phyloP scores from a whole-genome alignment of 768 basidiomycete genomes.

The Astraeus odoratus region DNA sequence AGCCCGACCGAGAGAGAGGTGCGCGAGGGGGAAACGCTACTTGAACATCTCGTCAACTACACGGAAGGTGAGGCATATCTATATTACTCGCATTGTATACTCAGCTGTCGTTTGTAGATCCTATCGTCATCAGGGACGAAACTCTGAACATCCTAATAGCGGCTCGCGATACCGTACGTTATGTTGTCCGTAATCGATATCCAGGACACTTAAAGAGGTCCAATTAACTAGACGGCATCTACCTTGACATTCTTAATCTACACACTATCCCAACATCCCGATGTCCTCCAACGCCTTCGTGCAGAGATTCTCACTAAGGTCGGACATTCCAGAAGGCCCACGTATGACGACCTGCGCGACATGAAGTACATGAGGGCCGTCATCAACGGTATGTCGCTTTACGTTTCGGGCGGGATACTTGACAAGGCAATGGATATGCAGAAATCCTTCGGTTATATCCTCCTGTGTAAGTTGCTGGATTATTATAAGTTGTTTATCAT shows the following conservation, averaged over 20 bases:
- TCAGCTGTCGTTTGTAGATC: constrained; percentile 14
- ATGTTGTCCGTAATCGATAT: background rate
- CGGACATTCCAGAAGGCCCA: constrained; percentile 41
- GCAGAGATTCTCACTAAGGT: constrained; percentile 50
- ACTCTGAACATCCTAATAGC: constrained; percentile 33
- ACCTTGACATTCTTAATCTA: constrained; percentile 33
- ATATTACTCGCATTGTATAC: background rate
- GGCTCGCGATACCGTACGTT: constrained; percentile 27
- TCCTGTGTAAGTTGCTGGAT: constrained; percentile 16
- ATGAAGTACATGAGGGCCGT: constrained; percentile 63
- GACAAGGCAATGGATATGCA: constrained; percentile 10
- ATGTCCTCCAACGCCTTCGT: constrained; percentile 40
- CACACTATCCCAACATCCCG: constrained; percentile 46
- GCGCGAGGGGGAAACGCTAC: constrained; percentile 21
- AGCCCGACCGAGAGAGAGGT: constrained; percentile 6
- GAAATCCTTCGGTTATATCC: constrained; percentile 29
- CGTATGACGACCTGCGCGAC: constrained; percentile 48
- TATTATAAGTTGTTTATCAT: background rate
- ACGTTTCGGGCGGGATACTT: background rate
- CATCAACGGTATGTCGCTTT: constrained; percentile 43
- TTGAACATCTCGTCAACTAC: constrained; percentile 24
- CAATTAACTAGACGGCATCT: constrained; percentile 20
- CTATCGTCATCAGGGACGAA: constrained; percentile 27
- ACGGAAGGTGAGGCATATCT: constrained; percentile 17
- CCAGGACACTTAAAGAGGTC: background rate